phyloP scores from a whole-genome alignment of 495 filamentous ascomycete genomes.

The Diplogelasinospora grovesii region DNA sequence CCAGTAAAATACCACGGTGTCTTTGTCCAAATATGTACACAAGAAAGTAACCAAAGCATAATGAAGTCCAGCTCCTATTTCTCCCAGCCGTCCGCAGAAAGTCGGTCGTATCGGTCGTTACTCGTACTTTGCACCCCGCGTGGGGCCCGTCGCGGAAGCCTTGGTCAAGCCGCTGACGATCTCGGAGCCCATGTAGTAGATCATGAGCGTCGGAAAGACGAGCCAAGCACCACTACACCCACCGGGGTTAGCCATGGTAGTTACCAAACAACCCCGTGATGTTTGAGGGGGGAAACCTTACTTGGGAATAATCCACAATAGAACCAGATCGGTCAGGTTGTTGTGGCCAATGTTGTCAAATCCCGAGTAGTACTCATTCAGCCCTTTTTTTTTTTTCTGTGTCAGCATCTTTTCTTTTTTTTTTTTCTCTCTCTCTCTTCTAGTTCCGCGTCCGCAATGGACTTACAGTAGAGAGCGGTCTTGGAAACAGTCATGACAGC shows the following conservation, averaged over 20 bases:
- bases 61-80: neutral
- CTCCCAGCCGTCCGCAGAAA: too few species aligned
- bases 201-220: constrained; percentile 63
- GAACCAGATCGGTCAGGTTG: constrained; percentile 44
- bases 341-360: constrained; percentile 82
- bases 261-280: neutral
- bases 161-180: constrained; percentile 61
- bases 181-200: constrained; percentile 61
- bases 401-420: too few species aligned
- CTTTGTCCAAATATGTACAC: constrained; percentile 1
- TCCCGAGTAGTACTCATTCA: constrained; percentile 70
- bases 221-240: constrained; percentile 67
- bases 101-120: too few species aligned
- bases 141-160: constrained; percentile 15
- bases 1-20: neutral
- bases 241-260: constrained; percentile 6
- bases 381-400: too few species aligned
- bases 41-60: constrained; percentile 3
- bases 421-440: too few species aligned
- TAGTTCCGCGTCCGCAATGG: neutral
- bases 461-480: constrained; percentile 80
- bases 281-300: constrained; percentile 38
- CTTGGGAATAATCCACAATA: constrained; percentile 78
- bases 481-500: constrained; percentile 81
- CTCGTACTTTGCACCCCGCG: neutral